A percentile compares a stretch with the other conserved stretches of the same genome.
phyloP scores from a whole-genome alignment of 148 eudicot species.

The Dysphania ambrosioides region DNA sequence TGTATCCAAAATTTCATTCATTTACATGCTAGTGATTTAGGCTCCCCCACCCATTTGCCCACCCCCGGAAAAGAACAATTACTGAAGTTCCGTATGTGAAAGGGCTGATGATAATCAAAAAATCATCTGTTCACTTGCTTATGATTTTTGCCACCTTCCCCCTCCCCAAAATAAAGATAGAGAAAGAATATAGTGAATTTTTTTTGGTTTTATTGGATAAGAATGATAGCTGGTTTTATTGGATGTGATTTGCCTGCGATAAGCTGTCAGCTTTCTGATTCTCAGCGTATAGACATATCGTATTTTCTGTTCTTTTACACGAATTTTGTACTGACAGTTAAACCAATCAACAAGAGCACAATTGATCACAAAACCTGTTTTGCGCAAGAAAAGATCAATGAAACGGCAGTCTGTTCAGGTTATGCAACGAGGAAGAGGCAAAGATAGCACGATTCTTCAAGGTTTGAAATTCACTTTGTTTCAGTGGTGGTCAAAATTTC shows the following conservation, averaged over 20 bases:
- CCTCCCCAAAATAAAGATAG: background rate
- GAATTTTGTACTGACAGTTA: conserved; percentile 35
- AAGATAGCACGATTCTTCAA: conserved; percentile 53
- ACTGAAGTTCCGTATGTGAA: too few species aligned
- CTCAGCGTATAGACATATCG: background rate
- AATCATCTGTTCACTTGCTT: too few species aligned
- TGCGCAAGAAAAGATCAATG: conserved; percentile 76
- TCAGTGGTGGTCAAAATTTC: background rate
- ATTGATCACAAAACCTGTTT: conserved; percentile 41
- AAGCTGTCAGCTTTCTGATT: background rate
- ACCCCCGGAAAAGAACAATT: background rate
- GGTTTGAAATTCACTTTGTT: conserved; percentile 34
- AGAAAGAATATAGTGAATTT: background rate
- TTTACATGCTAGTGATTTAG: background rate
- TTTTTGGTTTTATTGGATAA: background rate
- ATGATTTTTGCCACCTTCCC: background rate
- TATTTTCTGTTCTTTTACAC: conserved; percentile 7
- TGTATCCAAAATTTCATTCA: background rate
- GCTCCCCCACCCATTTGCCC: background rate
- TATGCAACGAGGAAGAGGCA: conserved; percentile 50
- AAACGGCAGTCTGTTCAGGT: conserved; percentile 43
- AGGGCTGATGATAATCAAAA: too few species aligned
- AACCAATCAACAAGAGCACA: conserved; percentile 48
- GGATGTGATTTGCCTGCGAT: background rate
- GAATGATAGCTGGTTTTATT: background rate